A percentile compares a stretch with the other conserved stretches of the same genome.
phyloP scores from a whole-genome alignment of 2,329 filamentous ascomycete genomes.

The Monosporascus sp. region DNA sequence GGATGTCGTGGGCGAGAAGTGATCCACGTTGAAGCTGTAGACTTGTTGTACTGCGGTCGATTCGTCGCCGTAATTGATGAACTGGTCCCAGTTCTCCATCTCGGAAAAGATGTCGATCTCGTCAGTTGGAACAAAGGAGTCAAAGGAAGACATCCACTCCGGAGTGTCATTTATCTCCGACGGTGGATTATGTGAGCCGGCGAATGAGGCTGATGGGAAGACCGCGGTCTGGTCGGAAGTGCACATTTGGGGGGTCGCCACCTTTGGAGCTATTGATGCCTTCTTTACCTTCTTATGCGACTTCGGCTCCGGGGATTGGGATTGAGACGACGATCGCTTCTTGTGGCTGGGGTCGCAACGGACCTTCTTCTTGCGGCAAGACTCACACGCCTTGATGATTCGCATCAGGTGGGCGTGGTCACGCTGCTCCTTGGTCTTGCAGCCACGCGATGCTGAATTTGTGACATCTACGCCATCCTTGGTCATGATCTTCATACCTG shows the following conservation, averaged over 20 bases:
- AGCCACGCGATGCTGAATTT: conserved; percentile 54
- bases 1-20: conserved; percentile 32
- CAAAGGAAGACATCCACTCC: conserved; percentile 12
- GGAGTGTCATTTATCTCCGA: conserved; percentile 2
- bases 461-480: conserved; percentile 59
- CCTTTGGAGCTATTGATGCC: conserved; percentile 1
- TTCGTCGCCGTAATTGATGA: conserved; percentile 38
- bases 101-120: conserved; percentile 10
- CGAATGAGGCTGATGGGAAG: not conserved
- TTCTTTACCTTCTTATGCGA: conserved; percentile 38
- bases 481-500: conserved; percentile 63
- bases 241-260: not conserved
- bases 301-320: conserved; percentile 26
- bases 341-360: conserved; percentile 57
- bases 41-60: conserved; percentile 27
- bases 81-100: conserved; percentile 39
- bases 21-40: conserved; percentile 42
- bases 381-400: conserved; percentile 61
- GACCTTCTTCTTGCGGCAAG: conserved; percentile 58
- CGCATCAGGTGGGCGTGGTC: conserved; percentile 63
- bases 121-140: conserved; percentile 13
- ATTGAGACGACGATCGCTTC: conserved; percentile 35
- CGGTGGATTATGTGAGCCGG: not conserved
- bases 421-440: conserved; percentile 63
- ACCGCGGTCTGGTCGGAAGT: not conserved